phyloP scores from a whole-genome alignment of 2,329 filamentous ascomycete species.

The Ceratocystis albifundus region DNA sequence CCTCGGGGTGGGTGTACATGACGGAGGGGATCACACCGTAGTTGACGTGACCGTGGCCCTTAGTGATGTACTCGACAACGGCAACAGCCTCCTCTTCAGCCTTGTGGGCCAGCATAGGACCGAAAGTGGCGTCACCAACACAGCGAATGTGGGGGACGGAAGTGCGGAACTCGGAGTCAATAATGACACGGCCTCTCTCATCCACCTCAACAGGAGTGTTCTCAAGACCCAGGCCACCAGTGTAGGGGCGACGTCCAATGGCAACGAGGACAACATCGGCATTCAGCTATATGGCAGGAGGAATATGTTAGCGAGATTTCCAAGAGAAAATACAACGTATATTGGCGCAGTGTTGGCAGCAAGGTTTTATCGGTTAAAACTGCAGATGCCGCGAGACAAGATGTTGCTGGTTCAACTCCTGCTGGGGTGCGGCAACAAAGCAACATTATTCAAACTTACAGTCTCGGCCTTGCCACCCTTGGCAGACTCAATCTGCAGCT shows the following conservation, averaged over 20 bases:
- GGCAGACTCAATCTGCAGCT: slow-evolving; percentile 76
- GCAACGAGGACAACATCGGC: slow-evolving; percentile 93
- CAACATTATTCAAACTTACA: slow-evolving; percentile 40
- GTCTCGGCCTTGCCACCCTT: slow-evolving; percentile 94
- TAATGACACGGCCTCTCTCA: slow-evolving; percentile 86
- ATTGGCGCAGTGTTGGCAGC: too few relatives aligned
- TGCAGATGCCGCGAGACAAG: background rate
- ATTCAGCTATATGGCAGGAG: slow-evolving; percentile 51
- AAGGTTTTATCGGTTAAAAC: too few relatives aligned
- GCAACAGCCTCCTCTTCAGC: slow-evolving; percentile 96
- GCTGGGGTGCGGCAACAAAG: too few relatives aligned
- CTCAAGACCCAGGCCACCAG: slow-evolving; percentile 78
- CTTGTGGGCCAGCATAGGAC: slow-evolving; percentile 98
- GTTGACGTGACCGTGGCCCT: slow-evolving; percentile 97
- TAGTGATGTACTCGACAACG: slow-evolving; percentile 92
- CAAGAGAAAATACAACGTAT: slow-evolving; percentile 30
- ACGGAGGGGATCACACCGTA: slow-evolving; percentile 95
- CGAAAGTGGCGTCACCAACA: slow-evolving; percentile 91
- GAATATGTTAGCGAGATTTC: slow-evolving; percentile 36
- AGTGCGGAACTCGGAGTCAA: slow-evolving; percentile 97
- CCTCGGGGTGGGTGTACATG: slow-evolving; percentile 99
- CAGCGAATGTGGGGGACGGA: slow-evolving; percentile 95
- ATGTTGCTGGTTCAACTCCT: background rate
- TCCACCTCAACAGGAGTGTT: slow-evolving; percentile 87
- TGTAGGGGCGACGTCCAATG: slow-evolving; percentile 93